Conservation (phyloP, 106 monocot genomes). For the Platanthera zijinensis region DNA sequence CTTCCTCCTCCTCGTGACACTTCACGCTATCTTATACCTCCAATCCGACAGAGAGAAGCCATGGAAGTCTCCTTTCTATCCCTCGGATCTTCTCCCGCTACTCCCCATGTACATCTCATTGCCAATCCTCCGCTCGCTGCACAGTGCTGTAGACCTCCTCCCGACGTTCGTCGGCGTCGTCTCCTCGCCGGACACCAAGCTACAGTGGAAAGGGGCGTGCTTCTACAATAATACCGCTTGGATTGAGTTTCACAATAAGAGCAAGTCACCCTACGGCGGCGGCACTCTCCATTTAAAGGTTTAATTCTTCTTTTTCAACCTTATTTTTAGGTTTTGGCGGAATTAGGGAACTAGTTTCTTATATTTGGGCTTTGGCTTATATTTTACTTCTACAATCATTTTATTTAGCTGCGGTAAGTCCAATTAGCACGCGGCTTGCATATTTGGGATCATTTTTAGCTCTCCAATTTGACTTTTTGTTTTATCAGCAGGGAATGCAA, state of each 20-base stretch:
- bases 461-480: neutral
- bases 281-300: conserved; percentile 59
- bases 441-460: neutral
- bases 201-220: conserved; percentile 62
- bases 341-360: neutral
- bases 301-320: neutral
- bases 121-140: conserved; percentile 22
- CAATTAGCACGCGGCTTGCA: neutral
- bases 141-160: conserved; percentile 29
- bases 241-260: conserved; percentile 65
- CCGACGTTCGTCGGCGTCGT: conserved; percentile 29
- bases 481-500: no score
- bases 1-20: neutral
- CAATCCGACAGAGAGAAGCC: conserved; percentile 3
- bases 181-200: conserved; percentile 11
- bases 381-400: neutral
- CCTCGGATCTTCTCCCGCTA: conserved; percentile 23
- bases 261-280: conserved; percentile 35
- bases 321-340: neutral
- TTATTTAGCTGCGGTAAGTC: neutral
- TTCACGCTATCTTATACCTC: neutral
- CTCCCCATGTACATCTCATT: conserved; percentile 12
- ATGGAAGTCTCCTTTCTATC: conserved; percentile 9
- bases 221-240: conserved; percentile 48
- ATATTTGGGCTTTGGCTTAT: neutral